phyloP scores from a whole-genome alignment of 2,329 filamentous ascomycete species.

The Plectosphaerella cucumerina region DNA sequence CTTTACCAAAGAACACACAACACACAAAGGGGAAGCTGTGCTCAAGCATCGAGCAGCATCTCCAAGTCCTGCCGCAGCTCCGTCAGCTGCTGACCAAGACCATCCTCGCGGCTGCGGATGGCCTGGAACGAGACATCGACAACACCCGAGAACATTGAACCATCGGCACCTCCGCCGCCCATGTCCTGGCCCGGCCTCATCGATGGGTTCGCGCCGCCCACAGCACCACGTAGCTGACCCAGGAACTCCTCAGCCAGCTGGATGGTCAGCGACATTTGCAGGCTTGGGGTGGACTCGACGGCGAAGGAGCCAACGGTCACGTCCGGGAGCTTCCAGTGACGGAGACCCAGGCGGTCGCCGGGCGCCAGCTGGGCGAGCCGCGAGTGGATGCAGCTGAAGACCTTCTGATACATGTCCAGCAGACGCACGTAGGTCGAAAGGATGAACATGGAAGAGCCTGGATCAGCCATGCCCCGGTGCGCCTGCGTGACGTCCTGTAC shows the following conservation, averaged over 20 bases:
- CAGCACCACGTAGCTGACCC: constrained; percentile 26
- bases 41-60: constrained; percentile 19
- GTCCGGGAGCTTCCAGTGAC: constrained; percentile 34
- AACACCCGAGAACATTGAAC: constrained; percentile 26
- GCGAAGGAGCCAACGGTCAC: constrained; percentile 36
- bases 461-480: constrained; percentile 19
- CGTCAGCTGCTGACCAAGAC: constrained; percentile 24
- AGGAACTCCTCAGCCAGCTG: constrained; percentile 38
- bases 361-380: constrained; percentile 24
- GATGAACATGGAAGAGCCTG: constrained; percentile 32
- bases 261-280: constrained; percentile 37
- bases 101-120: constrained; percentile 28
- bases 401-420: constrained; percentile 34
- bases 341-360: constrained; percentile 18
- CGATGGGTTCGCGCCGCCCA: constrained; percentile 20
- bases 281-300: constrained; percentile 31
- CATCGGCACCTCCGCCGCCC: constrained; percentile 10
- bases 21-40: background rate
- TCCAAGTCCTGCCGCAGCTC: constrained; percentile 28
- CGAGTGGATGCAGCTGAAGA: constrained; percentile 29
- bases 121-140: constrained; percentile 18
- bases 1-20: background rate
- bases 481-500: constrained; percentile 18
- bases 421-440: constrained; percentile 33
- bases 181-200: constrained; percentile 8